phyloP scores from a whole-genome alignment of 2,329 filamentous ascomycete genomes.

The Ceratocystis harringtonii region DNA sequence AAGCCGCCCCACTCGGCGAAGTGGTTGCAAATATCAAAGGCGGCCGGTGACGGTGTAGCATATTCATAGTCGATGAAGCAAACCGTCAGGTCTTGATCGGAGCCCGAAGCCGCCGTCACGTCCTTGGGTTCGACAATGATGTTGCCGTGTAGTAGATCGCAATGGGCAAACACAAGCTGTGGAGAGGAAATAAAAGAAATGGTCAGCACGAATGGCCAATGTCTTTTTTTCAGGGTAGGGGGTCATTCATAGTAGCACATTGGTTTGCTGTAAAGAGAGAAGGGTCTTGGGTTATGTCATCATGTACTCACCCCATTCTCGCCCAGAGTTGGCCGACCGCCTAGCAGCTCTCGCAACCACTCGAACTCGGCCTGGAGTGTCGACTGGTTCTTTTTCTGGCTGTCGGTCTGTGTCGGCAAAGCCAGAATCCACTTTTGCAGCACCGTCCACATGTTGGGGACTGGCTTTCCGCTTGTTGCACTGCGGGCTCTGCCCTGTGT shows the following conservation, averaged over 20 bases:
- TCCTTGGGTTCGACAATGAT: slow-evolving; percentile 60
- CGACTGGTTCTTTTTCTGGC: slow-evolving; percentile 51
- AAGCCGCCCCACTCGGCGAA: slow-evolving; percentile 98
- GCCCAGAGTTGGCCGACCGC: slow-evolving; percentile 62
- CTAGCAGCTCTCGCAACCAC: slow-evolving; percentile 53
- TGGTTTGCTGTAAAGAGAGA: not conserved
- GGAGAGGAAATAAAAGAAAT: not conserved
- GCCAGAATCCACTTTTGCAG: slow-evolving; percentile 93
- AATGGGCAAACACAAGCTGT: slow-evolving; percentile 82
- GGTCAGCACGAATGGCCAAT: not conserved
- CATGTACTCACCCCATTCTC: slow-evolving; percentile 47
- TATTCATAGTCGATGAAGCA: slow-evolving; percentile 99
- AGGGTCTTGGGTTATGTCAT: not conserved
- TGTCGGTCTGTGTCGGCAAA: slow-evolving; percentile 56
- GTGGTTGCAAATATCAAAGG: slow-evolving; percentile 95
- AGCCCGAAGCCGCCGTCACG: slow-evolving; percentile 18
- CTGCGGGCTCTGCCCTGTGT: slow-evolving; percentile 20
- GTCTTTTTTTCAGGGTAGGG: not conserved
- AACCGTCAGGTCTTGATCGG: slow-evolving; percentile 33
- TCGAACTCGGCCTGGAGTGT: slow-evolving; percentile 60
- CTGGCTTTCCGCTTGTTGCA: slow-evolving; percentile 50
- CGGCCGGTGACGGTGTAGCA: slow-evolving; percentile 80
- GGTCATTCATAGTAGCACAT: not conserved
- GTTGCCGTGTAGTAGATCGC: slow-evolving; percentile 90
- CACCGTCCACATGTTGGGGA: slow-evolving; percentile 86